Evolutionary conservation across 345 rosid genomes (phyloP).

Genomic region (Ailanthus altissimus): DNA sequence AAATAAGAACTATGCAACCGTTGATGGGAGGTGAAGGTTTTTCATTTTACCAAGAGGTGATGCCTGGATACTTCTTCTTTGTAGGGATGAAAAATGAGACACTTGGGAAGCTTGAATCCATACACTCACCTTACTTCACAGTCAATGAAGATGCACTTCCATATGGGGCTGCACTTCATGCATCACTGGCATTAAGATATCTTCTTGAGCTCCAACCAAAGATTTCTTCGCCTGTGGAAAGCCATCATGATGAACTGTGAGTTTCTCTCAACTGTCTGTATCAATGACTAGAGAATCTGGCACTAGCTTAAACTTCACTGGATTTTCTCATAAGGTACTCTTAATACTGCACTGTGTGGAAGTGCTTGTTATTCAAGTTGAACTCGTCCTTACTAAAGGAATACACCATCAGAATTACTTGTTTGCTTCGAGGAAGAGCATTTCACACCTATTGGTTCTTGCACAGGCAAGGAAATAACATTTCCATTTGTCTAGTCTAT

Average conservation of each 20-base stretch:
- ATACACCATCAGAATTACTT: not conserved
- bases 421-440: not conserved
- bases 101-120: conserved; percentile 32
- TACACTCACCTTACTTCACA: conserved; percentile 61
- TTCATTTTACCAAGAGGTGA: conserved; percentile 71
- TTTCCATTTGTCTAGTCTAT: not conserved
- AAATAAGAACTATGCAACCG: conserved; percentile 58
- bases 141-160: conserved; percentile 76
- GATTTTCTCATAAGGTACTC: not conserved
- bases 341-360: not conserved
- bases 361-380: not conserved
- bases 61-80: conserved; percentile 74
- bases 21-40: conserved; percentile 93
- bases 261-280: conserved; percentile 7
- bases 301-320: not conserved
- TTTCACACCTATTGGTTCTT: not conserved
- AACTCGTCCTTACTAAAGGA: not conserved
- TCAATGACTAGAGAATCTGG: not conserved
- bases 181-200: conserved; percentile 68
- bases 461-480: not conserved
- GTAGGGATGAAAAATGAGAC: conserved; percentile 65
- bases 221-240: conserved; percentile 27
- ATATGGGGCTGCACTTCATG: conserved; percentile 90
- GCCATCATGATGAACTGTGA: conserved; percentile 62
- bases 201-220: conserved; percentile 45